Base-by-base conservation (phyloP, 148 eudicot species). In the Fagopyrum homotropicum region DNA sequence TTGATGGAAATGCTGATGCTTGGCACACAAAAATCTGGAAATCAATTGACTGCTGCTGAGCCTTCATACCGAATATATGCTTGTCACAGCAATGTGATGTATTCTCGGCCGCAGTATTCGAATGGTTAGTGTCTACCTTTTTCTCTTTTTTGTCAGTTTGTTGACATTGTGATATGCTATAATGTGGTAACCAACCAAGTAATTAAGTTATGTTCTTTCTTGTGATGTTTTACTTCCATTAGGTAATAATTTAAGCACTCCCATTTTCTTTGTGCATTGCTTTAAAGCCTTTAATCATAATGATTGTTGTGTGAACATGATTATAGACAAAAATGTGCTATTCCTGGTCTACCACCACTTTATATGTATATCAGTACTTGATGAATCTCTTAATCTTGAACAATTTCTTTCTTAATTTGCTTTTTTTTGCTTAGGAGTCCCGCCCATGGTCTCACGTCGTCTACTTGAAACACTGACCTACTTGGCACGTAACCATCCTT, bases 361-460 rank as follows among this genome's bases (percentile, higher is more conserved):
- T 35, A 35, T 35, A 1, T 35, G 40, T 35, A 35, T 35, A 35
- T 35, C 3, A 35, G 40, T 35, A 35, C 40, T 35, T 35, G 40
- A 35, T 35, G 40, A 35, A 35, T 19, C 6, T 45, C 16, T 72
- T 46, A 50, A 6, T 61, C 69, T 66, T 35, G 55, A 12, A 44
- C 17, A 51, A 57, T 68, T 35, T 35, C 40, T 35, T 35, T 35
- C 3, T 35, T 35, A 73, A 29, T 15, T 69, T 73, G 8, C 72
- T 29, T 75, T 22, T 22, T 55, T 22, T 26, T 81, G 56, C 35
- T 60, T 71, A 96, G 99, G 99, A 57, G 93, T 96, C 29, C 99
- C 99, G 43, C 99, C 99, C 69, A 80, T 96, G 89, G 97, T 96
- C n/a, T 92, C 98, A 55, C 95, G 99, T 47, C 88, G 99, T 73